Evolutionary conservation across 2,329 filamentous ascomycete genomes (phyloP), one percentile per base, ranked within the genome.

Genomic region (Epichloe elymi): DNA sequence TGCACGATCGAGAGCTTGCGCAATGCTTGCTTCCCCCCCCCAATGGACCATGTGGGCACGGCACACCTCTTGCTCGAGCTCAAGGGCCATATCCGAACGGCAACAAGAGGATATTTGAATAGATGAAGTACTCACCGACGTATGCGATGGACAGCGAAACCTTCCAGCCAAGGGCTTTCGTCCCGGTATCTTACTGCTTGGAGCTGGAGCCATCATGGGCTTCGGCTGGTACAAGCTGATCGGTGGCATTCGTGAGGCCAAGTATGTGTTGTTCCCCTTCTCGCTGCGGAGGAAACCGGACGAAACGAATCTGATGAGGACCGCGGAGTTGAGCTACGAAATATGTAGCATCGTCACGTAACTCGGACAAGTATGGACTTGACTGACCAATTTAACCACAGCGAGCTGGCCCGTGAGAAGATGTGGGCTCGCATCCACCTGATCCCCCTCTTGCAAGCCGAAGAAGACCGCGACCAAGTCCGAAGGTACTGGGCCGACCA

Each of bases 401-500:
- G 90, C 65, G 93, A 98, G 71, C 83, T 95, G 59, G 87, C 83
- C 56, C 88, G 93, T 61, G 93, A 98, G 67, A 98, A 97, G 77
- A 93, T 95, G 81, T 98, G 93, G 93, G 82, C 88, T 55, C 85
- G 93, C 65, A 95, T 98, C 71, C 82, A 97, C 72, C 78, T 98
- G 57, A 93, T 91, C 63, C 93, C 93, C 53, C 74, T 95, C 56
- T 81, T 98, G 57, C 91, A 97, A 68, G 93, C 93, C 51, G 93
- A 98, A 67, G 89, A 95, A 70, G 93, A 98, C 74, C 85, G 93
- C 55, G 93, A 98, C 71, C 85, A 91, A 67, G 90, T 95, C 56
- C 80, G 93, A 59, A 78, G 91, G 64, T 80, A 91, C 69, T 79
- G 85, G 58, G 93, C 93, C 53, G 88, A 95, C 69, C 82, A 88